Conservation (phyloP, 352 stramenopile genomes). For the Stramenopiles sp. region DNA sequence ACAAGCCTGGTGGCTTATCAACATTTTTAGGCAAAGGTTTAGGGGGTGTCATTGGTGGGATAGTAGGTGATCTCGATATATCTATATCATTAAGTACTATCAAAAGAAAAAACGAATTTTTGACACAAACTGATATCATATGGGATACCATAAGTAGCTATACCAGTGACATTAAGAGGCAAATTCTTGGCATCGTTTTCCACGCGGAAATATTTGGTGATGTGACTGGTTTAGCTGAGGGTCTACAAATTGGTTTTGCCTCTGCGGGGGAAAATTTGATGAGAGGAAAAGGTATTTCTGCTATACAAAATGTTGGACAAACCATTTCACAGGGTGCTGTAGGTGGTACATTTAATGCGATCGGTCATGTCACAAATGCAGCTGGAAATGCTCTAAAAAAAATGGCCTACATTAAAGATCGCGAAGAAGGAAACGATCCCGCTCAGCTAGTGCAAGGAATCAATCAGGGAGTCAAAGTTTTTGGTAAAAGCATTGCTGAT, state of each 20-base stretch:
- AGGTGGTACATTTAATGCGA: not conserved
- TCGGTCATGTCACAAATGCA: not conserved
- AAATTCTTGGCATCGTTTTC: not conserved
- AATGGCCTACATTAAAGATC: not conserved
- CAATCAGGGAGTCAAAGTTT: slow-evolving; percentile 19
- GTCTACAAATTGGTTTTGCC: not conserved
- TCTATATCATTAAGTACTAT: not conserved
- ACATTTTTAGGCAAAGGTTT: not conserved
- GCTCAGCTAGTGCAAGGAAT: not conserved
- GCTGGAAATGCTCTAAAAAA: not conserved
- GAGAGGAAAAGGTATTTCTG: not conserved
- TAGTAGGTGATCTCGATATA: not conserved
- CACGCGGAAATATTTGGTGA: not conserved
- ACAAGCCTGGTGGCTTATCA: not conserved
- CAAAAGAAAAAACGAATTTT: not conserved
- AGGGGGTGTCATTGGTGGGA: not conserved
- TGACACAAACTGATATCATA: not conserved
- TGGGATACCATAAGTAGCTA: not conserved
- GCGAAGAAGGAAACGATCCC: not conserved
- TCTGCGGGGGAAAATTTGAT: not conserved
- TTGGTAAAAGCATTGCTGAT: slow-evolving; percentile 48
- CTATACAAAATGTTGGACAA: not conserved
- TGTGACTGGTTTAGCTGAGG: not conserved
- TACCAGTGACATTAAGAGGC: not conserved
- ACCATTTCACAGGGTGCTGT: not conserved